Evolutionary conservation across 371 early-diverging fungal species (phyloP), one percentile per base, ranked within the genome.

Genomic region (Rhizopus arrhizus): DNA sequence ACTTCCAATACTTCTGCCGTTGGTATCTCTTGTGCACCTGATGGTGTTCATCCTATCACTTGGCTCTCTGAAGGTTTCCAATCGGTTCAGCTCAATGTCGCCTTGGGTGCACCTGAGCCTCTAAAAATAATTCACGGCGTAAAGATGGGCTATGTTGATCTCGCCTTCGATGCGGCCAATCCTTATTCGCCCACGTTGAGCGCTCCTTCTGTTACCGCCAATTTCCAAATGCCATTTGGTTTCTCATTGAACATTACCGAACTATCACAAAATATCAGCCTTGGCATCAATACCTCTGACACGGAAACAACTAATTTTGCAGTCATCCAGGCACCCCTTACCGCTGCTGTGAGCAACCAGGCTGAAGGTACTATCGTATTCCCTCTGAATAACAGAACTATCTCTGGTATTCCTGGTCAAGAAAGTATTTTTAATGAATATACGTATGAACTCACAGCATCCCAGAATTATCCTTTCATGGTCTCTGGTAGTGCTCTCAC

Each of bases 11-110:
- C 81, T 10, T 63, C 75, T 35, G 85, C 83, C 54, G 62, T 61
- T 7, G 85, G 85, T 62, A 69, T 83, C 13, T 80, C 83, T n/a
- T 72, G 72, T 41, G 69, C 77, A 46, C 78, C 83, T 11, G 75
- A 83, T 62, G 83, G 83, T 56, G 62, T 62, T 13, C 64, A 81
- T 49, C 65, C 77, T 5, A 80, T 85, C 31, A 41, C 53, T 22
- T 85, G 85, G 85, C 73, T 85, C 33, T 77, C 79, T 4, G 59
- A 62, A 28, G 81, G 76, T 54, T 74, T 85, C 73, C 61, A 77
- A 58, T 64, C 76, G 15, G 74, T 83, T 42, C 70, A 73, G 51
- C 64, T 83, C 34, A 72, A 73, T 13, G 83, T 80, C 13, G 75
- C 72, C 36, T 68, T 83, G 7, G 66, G 64, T 49, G 68, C 76